Evolutionary conservation across 768 basidiomycete species (phyloP).

Genomic region (Cystobasidium onofrii): DNA sequence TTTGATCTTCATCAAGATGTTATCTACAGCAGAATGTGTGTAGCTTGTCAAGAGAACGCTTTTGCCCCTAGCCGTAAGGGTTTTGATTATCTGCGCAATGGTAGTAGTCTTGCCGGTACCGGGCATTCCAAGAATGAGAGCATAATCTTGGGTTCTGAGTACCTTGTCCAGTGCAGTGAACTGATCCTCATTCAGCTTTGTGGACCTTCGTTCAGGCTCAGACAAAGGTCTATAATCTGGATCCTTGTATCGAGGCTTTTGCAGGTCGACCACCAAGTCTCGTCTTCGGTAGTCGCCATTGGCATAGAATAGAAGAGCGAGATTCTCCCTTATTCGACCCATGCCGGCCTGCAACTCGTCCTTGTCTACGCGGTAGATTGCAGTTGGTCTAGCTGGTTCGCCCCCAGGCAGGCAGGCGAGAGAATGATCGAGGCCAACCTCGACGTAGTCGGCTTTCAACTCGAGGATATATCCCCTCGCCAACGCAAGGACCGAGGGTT

Average conservation of each 20-base stretch:
- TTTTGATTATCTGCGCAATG: conserved; percentile 75
- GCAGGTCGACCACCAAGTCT: conserved; percentile 72
- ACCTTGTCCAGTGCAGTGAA: conserved; percentile 62
- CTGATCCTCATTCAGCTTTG: conserved; percentile 64
- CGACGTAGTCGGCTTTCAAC: conserved; percentile 57
- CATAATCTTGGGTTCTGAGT: conserved; percentile 74
- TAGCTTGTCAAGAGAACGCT: conserved; percentile 82
- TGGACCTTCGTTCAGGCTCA: neutral
- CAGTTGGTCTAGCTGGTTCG: conserved; percentile 39
- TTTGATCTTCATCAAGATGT: conserved; percentile 75
- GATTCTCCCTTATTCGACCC: conserved; percentile 78
- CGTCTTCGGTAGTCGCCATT: conserved; percentile 61
- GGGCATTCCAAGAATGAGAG: conserved; percentile 91
- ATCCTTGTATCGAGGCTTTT: conserved; percentile 56
- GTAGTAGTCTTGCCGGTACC: conserved; percentile 97
- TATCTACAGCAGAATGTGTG: conserved; percentile 97
- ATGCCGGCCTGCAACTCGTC: conserved; percentile 84
- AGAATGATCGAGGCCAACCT: conserved; percentile 71
- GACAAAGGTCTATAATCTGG: conserved; percentile 21
- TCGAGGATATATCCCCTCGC: conserved; percentile 73
- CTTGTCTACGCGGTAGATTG: conserved; percentile 77
- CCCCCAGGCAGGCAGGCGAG: conserved; percentile 36
- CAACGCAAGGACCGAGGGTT: conserved; percentile 70
- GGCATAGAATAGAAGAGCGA: conserved; percentile 77
- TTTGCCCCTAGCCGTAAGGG: conserved; percentile 70